Percentiles rank a stretch among this genome's conserved stretches.
Conservation (phyloP, 768 basidiomycete genomes). For the Suillus ampliporus region DNA sequence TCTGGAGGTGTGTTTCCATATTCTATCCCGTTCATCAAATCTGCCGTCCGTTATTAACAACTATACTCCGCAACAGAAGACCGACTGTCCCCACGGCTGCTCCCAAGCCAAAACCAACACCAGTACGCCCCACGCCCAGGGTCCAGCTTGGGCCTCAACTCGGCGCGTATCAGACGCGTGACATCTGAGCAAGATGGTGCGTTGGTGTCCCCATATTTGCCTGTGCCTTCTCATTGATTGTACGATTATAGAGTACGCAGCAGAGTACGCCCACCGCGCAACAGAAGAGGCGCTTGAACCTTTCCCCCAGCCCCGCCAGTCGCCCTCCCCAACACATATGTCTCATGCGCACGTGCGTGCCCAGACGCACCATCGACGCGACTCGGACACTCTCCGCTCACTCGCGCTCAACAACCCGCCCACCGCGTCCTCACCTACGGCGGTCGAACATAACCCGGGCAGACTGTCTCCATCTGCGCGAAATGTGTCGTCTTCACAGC, state of each 20-base stretch:
- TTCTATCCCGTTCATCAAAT: not conserved
- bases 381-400: slow-evolving; percentile 77
- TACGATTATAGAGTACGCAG: slow-evolving; percentile 28
- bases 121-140: slow-evolving; percentile 44
- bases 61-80: slow-evolving; percentile 29
- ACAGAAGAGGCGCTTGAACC: slow-evolving; percentile 18
- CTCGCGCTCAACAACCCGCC: slow-evolving; percentile 39
- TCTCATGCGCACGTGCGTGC: slow-evolving; percentile 37
- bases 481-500: slow-evolving; percentile 20
- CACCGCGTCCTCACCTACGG: slow-evolving; percentile 60
- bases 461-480: slow-evolving; percentile 39
- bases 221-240: not conserved
- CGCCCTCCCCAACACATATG: slow-evolving; percentile 57
- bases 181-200: slow-evolving; percentile 52
- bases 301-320: slow-evolving; percentile 45
- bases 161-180: slow-evolving; percentile 44
- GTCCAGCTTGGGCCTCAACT: slow-evolving; percentile 48
- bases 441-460: slow-evolving; percentile 46
- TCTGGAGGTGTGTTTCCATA: slow-evolving; percentile 31
- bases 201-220: slow-evolving; percentile 17
- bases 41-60: slow-evolving; percentile 32
- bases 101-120: slow-evolving; percentile 23
- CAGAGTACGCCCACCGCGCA: slow-evolving; percentile 30
- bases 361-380: slow-evolving; percentile 65
- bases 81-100: slow-evolving; percentile 30